Evolutionary conservation across 2,329 filamentous ascomycete species (phyloP).

Genomic region (Phoma sp.): DNA sequence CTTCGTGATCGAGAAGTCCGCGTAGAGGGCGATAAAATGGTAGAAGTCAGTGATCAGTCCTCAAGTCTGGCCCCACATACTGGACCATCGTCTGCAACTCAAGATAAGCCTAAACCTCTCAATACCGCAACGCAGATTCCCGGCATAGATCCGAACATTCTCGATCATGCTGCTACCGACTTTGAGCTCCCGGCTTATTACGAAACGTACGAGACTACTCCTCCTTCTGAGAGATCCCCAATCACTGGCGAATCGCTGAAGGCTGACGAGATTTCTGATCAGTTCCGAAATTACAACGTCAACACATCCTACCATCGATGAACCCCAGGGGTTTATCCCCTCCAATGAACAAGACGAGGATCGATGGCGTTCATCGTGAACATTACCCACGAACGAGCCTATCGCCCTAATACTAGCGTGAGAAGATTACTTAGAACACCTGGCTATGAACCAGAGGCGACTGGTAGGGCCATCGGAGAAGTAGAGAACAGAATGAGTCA

Average conservation of each 20-base stretch:
- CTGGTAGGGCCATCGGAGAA: too few species aligned
- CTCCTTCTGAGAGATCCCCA: slow-evolving; percentile 13
- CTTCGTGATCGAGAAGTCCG: slow-evolving; percentile 74
- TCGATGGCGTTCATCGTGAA: background rate
- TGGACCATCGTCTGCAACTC: background rate
- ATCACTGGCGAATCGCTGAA: slow-evolving; percentile 18
- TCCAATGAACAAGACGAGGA: slow-evolving; percentile 39
- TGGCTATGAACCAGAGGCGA: too few species aligned
- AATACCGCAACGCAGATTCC: slow-evolving; percentile 26
- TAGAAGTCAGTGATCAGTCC: slow-evolving; percentile 54
- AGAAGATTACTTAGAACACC: too few species aligned
- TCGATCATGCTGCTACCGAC: slow-evolving; percentile 38
- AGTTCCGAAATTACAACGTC: slow-evolving; percentile 37
- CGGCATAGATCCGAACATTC: slow-evolving; percentile 35
- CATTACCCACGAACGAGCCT: too few species aligned
- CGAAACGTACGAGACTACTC: slow-evolving; percentile 21
- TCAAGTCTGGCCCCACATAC: background rate
- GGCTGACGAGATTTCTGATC: slow-evolving; percentile 42
- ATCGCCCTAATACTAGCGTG: too few species aligned
- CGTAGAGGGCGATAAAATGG: slow-evolving; percentile 73
- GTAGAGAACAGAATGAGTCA: too few species aligned
- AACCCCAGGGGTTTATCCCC: slow-evolving; percentile 25
- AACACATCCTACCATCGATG: slow-evolving; percentile 27
- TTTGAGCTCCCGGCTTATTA: slow-evolving; percentile 40
- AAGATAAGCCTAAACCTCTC: background rate